A percentile compares a stretch with the other conserved stretches of the same genome.
These are phyloP conservation scores for Juncus inflexus DNA, from an alignment of 176 grass and related monocot species.

Conservation along the genomic window DNA sequence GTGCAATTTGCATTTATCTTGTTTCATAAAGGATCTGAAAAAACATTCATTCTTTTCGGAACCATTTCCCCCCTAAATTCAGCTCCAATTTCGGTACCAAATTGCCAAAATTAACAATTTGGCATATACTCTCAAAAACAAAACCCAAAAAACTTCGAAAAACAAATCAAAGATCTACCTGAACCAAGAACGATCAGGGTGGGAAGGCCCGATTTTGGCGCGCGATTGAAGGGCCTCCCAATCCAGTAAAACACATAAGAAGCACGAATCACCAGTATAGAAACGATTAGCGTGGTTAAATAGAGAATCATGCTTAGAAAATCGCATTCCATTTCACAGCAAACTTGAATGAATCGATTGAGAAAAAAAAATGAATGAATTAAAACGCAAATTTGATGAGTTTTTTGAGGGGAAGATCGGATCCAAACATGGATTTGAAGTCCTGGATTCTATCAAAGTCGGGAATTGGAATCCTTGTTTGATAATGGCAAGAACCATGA, in stretches of 20 bases:
- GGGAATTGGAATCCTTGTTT: too few relatives aligned
- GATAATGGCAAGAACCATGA: too few relatives aligned
- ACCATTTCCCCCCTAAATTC: background rate
- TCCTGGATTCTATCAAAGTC: too few relatives aligned
- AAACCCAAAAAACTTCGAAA: background rate
- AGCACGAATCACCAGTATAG: constrained; percentile 40
- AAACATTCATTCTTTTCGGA: background rate
- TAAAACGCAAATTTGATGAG: constrained; percentile 5
- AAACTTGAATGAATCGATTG: background rate
- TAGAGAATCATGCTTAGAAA: constrained; percentile 3
- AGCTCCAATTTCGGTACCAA: background rate
- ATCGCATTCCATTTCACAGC: constrained; percentile 9
- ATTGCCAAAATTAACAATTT: background rate
- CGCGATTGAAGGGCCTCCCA: constrained; percentile 25
- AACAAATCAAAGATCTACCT: constrained; percentile 26
- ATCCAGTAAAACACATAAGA: constrained; percentile 40
- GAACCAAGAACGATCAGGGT: constrained; percentile 57
- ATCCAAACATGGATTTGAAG: too few relatives aligned
- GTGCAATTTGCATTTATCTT: constrained; percentile 9
- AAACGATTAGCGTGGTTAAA: constrained; percentile 15
- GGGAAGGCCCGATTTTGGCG: constrained; percentile 20
- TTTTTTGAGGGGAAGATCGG: too few relatives aligned
- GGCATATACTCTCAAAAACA: background rate
- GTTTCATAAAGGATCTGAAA: background rate
- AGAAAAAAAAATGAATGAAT: background rate